Percentiles rank a stretch among this genome's conserved stretches.
Evolutionary conservation across 208 protist species (phyloP).

Genomic region (Acanthamoeba royreba): DNA sequence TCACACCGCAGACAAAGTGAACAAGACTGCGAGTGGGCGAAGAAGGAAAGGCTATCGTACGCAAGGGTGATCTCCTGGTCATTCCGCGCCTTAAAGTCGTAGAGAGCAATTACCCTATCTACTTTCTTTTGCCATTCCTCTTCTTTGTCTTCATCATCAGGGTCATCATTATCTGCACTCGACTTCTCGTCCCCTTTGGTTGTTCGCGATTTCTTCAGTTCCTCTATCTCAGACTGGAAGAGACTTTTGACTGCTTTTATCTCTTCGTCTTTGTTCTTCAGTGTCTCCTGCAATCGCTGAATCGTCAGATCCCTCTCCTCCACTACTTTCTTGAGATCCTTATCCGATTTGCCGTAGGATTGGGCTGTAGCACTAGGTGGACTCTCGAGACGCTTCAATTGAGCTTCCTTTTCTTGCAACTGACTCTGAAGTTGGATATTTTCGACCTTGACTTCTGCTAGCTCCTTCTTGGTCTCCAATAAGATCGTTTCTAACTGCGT

Average conservation of each 20-base stretch:
- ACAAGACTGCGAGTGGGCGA: neutral
- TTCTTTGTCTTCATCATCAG: neutral
- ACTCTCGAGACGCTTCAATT: neutral
- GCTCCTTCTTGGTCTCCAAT: neutral
- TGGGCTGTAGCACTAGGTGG: neutral
- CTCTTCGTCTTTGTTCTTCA: neutral
- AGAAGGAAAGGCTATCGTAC: neutral
- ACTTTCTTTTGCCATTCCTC: neutral
- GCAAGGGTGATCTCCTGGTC: neutral
- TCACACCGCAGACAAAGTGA: neutral
- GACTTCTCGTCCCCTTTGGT: neutral
- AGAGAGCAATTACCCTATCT: neutral
- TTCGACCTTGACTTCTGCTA: neutral
- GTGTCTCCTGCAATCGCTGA: neutral
- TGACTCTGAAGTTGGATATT: neutral
- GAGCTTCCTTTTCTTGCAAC: neutral
- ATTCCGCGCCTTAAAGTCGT: neutral
- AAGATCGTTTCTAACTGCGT: neutral
- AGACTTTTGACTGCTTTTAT: neutral
- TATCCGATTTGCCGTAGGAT: neutral
- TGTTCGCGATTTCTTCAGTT: neutral
- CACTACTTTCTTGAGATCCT: neutral
- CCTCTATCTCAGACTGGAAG: neutral
- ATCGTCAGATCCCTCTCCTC: neutral
- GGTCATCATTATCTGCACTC: neutral